These are phyloP conservation scores for Lentinula edodes DNA, from an alignment of 768 basidiomycete species.

Conservation along the genomic window DNA sequence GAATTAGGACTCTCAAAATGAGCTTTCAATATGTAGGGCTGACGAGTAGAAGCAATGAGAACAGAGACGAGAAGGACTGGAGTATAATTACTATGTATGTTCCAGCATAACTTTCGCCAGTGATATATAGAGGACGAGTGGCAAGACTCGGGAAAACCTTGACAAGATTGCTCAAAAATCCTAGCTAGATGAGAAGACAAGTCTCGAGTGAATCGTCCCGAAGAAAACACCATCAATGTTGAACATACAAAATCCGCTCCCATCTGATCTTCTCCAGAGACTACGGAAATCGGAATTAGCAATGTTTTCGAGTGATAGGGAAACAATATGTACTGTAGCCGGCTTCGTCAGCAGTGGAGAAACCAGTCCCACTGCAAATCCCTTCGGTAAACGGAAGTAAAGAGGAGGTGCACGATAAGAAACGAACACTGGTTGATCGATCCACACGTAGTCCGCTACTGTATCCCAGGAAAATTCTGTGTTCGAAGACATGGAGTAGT, in stretches of 20 bases:
- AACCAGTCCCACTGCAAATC: not conserved
- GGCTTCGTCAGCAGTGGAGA: conserved; percentile 3
- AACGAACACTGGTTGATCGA: conserved; percentile 48
- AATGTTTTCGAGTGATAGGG: not conserved
- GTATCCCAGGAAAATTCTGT: conserved; percentile 32
- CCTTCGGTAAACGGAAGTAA: conserved; percentile 1
- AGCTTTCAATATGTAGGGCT: conserved; percentile 75
- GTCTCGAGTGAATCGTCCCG: not conserved
- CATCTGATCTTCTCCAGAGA: conserved; percentile 62
- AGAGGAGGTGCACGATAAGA: not conserved
- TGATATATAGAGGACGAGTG: conserved; percentile 59
- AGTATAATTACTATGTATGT: conserved; percentile 52
- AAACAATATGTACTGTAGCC: conserved; percentile 1
- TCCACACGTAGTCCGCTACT: conserved; percentile 42
- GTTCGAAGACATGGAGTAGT: conserved; percentile 37
- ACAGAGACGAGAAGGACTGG: not conserved
- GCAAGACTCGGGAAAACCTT: conserved; percentile 69
- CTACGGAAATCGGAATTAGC: conserved; percentile 20
- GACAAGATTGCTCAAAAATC: conserved; percentile 65
- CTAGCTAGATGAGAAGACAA: conserved; percentile 40
- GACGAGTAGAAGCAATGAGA: not conserved
- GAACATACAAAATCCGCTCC: conserved; percentile 46
- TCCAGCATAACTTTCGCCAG: conserved; percentile 75
- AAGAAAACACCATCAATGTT: not conserved
- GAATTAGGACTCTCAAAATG: conserved; percentile 60